These are phyloP conservation scores for Penicillium sp. DNA, from an alignment of 2,329 filamentous ascomycete genomes.

Conservation along the genomic window DNA sequence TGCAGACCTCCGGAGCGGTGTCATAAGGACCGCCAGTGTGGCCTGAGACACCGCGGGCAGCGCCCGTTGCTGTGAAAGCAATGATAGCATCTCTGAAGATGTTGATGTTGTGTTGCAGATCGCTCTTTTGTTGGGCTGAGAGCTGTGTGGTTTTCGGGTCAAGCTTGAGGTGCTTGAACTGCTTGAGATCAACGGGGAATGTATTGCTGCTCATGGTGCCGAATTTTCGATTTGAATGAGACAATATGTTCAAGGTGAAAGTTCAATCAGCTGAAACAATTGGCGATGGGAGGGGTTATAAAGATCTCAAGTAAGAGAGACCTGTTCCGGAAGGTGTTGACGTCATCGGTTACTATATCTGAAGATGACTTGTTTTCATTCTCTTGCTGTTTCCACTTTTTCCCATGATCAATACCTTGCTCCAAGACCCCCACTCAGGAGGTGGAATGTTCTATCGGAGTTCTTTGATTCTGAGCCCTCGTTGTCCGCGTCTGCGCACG, in stretches of 20 bases:
- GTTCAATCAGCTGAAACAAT: background rate
- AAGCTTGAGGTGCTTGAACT: constrained; percentile 37
- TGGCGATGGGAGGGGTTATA: background rate
- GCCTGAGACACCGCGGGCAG: constrained; percentile 38
- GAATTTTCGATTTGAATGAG: background rate
- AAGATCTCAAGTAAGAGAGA: background rate
- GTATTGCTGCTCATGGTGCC: constrained; percentile 16
- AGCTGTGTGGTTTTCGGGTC: constrained; percentile 36
- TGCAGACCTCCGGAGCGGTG: constrained; percentile 41
- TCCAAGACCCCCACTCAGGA: background rate
- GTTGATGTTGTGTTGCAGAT: constrained; percentile 39
- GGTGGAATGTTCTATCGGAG: background rate
- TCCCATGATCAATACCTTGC: background rate
- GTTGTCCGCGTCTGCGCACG: no score
- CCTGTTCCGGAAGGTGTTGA: constrained; percentile 1
- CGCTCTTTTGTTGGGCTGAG: constrained; percentile 35
- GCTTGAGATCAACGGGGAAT: constrained; percentile 34
- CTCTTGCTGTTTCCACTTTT: background rate
- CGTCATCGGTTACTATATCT: background rate
- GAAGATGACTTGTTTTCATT: constrained; percentile 6
- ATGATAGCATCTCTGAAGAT: constrained; percentile 41
- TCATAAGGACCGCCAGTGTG: constrained; percentile 43
- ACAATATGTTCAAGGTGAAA: background rate
- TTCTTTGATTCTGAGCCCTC: background rate
- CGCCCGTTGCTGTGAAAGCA: constrained; percentile 40